Percentiles rank a stretch among this genome's conserved stretches.
Conservation (phyloP, 352 stramenopile genomes). For the Globisporangium paddicum region DNA sequence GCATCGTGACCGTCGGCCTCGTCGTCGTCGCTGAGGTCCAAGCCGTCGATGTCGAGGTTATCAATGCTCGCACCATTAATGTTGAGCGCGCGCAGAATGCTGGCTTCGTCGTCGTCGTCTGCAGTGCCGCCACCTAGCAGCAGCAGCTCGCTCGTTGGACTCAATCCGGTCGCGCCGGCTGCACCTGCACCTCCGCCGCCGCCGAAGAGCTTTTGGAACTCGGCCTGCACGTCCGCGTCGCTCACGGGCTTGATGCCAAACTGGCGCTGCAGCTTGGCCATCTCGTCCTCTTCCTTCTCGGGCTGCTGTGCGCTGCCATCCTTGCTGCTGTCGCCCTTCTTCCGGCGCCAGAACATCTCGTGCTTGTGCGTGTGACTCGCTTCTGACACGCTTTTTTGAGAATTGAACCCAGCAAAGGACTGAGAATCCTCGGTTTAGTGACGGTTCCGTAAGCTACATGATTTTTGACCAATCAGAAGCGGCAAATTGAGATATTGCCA, state of each 20-base stretch:
- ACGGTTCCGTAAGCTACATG: background rate
- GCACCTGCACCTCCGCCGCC: constrained; percentile 1
- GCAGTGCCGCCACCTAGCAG: constrained; percentile 26
- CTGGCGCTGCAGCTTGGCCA: constrained; percentile 62
- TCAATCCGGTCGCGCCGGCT: constrained; percentile 15
- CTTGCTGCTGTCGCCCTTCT: constrained; percentile 19
- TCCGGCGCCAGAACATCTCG: constrained; percentile 62
- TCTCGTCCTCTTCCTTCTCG: constrained; percentile 28
- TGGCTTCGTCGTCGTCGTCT: constrained; percentile 53
- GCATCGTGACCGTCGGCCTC: constrained; percentile 20
- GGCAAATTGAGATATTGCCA: too few relatives aligned
- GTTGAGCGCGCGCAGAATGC: constrained; percentile 49
- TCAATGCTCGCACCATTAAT: constrained; percentile 19
- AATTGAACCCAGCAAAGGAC: background rate
- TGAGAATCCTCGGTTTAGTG: background rate
- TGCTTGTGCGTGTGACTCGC: background rate
- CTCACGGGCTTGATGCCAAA: constrained; percentile 70
- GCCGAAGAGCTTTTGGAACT: constrained; percentile 55
- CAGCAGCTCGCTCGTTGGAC: constrained; percentile 44
- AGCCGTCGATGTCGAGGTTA: constrained; percentile 20
- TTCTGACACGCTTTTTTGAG: background rate
- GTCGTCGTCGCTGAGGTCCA: constrained; percentile 16
- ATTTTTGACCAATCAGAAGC: background rate
- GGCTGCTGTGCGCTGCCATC: background rate
- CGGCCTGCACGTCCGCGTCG: constrained; percentile 63